A percentile compares a stretch with the other conserved stretches of the same genome.
Evolutionary conservation across 768 basidiomycete species (phyloP).

Genomic region (Daedaleopsis nitida): DNA sequence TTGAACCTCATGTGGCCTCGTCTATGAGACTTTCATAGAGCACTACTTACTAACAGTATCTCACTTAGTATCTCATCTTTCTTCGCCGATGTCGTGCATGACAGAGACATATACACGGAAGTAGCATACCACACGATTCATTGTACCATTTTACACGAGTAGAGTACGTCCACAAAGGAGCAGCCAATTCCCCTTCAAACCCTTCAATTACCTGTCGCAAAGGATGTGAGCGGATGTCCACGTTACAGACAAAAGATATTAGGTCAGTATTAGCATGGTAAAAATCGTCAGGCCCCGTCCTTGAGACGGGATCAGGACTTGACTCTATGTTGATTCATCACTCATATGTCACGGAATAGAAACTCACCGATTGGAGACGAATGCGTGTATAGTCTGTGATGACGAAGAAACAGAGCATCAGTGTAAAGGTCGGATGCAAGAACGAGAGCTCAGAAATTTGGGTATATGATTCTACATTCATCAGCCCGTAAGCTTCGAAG

Average conservation of each 20-base stretch:
- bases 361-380: slow-evolving; percentile 37
- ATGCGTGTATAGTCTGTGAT: not conserved
- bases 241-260: not conserved
- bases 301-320: slow-evolving; percentile 83
- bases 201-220: not conserved
- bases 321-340: slow-evolving; percentile 88
- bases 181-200: not conserved
- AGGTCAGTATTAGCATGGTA: slow-evolving; percentile 89
- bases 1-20: slow-evolving; percentile 63
- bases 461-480: slow-evolving; percentile 77
- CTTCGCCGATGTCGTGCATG: not conserved
- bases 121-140: slow-evolving; percentile 20
- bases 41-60: not conserved
- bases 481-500: slow-evolving; percentile 72
- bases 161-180: not conserved
- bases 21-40: slow-evolving; percentile 7
- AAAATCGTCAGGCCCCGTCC: slow-evolving; percentile 72
- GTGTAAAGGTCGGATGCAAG: slow-evolving; percentile 14
- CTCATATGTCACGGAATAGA: slow-evolving; percentile 23
- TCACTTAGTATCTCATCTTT: not conserved
- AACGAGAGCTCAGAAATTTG: slow-evolving; percentile 81
- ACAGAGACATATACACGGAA: slow-evolving; percentile 2
- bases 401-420: slow-evolving; percentile 5
- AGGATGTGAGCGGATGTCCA: slow-evolving; percentile 26
- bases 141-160: slow-evolving; percentile 28